phyloP scores from a whole-genome alignment of 176 grass and related monocot genomes.

The Oryza coarctata region DNA sequence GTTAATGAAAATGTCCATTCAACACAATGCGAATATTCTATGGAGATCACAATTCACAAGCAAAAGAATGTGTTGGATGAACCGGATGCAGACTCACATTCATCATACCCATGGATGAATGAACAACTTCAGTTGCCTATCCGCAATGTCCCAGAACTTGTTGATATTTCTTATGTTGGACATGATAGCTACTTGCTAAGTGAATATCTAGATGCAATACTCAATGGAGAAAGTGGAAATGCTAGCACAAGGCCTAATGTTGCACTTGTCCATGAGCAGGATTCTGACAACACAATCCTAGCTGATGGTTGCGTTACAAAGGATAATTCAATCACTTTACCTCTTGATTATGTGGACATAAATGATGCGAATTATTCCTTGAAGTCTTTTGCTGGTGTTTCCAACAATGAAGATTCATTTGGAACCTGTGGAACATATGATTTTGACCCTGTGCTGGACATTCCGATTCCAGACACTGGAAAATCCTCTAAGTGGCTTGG shows the following conservation, averaged over 20 bases:
- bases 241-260: constrained; percentile 9
- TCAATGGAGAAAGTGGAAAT: not conserved
- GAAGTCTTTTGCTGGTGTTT: not conserved
- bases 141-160: constrained; percentile 7
- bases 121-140: constrained; percentile 1
- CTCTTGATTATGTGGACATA: constrained; percentile 24
- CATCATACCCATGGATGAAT: not conserved
- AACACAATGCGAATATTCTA: constrained; percentile 29
- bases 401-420: constrained; percentile 22
- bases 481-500: constrained; percentile 8
- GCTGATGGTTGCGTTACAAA: not conserved
- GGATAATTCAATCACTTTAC: constrained; percentile 12
- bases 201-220: constrained; percentile 1
- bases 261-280: constrained; percentile 8
- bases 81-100: not conserved
- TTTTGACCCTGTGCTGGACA: constrained; percentile 2
- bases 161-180: not conserved
- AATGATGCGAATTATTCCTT: not conserved
- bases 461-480: constrained; percentile 4
- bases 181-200: constrained; percentile 7
- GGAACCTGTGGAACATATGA: constrained; percentile 18
- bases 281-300: constrained; percentile 7
- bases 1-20: constrained; percentile 33
- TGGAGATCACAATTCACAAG: constrained; percentile 3
- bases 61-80: constrained; percentile 11